Evolutionary conservation across 257 asterid genomes (phyloP).

Genomic region (Galeopsis tetrahit): DNA sequence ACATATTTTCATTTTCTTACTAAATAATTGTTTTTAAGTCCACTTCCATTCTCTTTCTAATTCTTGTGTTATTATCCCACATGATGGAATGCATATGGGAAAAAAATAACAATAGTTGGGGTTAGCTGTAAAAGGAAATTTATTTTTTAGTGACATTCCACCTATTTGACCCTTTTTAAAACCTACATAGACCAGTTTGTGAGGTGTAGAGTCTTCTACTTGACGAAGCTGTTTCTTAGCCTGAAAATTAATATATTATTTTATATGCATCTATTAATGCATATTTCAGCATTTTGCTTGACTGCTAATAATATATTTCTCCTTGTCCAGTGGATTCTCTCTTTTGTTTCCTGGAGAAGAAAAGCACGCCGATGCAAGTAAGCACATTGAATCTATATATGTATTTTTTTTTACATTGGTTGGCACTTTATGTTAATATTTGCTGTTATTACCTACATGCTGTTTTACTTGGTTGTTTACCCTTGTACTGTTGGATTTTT

Average conservation of each 20-base stretch:
- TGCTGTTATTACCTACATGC: neutral
- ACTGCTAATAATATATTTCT: slow-evolving; percentile 46
- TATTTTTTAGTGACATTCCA: neutral
- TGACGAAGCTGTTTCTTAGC: slow-evolving; percentile 5
- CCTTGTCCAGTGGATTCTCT: slow-evolving; percentile 67
- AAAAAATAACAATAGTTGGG: neutral
- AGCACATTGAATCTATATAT: slow-evolving; percentile 37
- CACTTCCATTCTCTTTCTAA: neutral
- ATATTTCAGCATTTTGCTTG: slow-evolving; percentile 13
- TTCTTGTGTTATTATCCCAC: slow-evolving; percentile 8
- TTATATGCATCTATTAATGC: neutral
- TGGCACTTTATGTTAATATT: neutral
- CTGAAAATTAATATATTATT: neutral
- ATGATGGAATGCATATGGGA: slow-evolving; percentile 3
- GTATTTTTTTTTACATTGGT: neutral
- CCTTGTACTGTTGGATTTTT: neutral
- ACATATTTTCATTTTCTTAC: slow-evolving; percentile 1
- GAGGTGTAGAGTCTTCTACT: slow-evolving; percentile 10
- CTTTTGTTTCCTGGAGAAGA: slow-evolving; percentile 81
- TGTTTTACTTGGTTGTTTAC: slow-evolving; percentile 23
- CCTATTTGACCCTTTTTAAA: slow-evolving; percentile 9
- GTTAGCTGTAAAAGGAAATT: neutral
- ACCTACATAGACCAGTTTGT: slow-evolving; percentile 18
- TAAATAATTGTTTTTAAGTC: neutral
- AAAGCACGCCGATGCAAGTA: slow-evolving; percentile 89